Evolutionary conservation across 2,329 filamentous ascomycete species (phyloP).

Genomic region (Lasiodiplodia gonubiensis): DNA sequence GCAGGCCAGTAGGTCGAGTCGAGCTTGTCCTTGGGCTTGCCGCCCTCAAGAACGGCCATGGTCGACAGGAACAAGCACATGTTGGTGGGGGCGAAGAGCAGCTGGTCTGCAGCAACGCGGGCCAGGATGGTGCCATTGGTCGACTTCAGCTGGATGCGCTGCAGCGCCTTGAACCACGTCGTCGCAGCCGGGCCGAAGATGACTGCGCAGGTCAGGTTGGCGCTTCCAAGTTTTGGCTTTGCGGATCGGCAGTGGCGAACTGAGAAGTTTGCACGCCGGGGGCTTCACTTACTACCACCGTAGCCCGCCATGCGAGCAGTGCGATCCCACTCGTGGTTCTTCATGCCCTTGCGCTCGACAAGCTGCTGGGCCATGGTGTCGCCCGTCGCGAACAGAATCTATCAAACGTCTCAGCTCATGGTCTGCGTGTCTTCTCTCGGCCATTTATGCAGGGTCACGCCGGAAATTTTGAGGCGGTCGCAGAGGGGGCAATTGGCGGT

Average conservation of each 20-base stretch:
- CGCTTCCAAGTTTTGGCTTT: background rate
- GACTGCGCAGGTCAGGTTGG: constrained; percentile 51
- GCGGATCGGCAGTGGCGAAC: constrained; percentile 10
- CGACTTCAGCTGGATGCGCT: constrained; percentile 67
- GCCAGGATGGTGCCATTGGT: constrained; percentile 74
- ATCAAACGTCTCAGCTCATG: constrained; percentile 17
- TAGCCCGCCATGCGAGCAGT: constrained; percentile 82
- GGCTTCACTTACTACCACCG: constrained; percentile 65
- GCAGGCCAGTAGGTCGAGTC: constrained; percentile 72
- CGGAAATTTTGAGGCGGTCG: constrained; percentile 1
- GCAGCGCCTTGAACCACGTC: constrained; percentile 83
- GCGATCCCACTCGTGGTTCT: constrained; percentile 73
- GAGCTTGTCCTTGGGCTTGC: constrained; percentile 69
- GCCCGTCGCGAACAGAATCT: constrained; percentile 88
- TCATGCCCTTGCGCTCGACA: constrained; percentile 78
- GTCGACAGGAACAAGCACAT: constrained; percentile 80
- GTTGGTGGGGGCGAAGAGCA: constrained; percentile 82
- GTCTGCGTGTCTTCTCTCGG: constrained; percentile 14
- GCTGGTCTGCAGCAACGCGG: constrained; percentile 78
- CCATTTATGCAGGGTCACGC: constrained; percentile 11
- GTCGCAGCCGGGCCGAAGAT: constrained; percentile 89
- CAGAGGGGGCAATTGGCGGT: background rate
- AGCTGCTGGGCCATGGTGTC: constrained; percentile 90
- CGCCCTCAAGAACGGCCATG: constrained; percentile 83
- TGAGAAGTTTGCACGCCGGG: constrained; percentile 39